Base-by-base conservation (phyloP, 1,284 basidiomycete species). In the Xerocomus nothofagi region DNA sequence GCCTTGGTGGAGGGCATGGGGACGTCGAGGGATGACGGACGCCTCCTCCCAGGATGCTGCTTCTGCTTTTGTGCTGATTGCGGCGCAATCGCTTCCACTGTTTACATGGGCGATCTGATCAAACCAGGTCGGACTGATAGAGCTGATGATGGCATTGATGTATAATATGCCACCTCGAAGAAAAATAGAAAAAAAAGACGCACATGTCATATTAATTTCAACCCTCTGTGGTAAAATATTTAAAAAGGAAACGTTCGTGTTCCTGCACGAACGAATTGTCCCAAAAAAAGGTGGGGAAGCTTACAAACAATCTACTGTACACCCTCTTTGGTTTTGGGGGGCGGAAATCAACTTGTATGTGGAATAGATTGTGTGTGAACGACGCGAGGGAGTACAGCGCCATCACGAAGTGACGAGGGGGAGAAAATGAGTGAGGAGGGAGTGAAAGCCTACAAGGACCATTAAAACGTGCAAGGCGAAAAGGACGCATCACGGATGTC, bases 1-100 rank as follows among this genome's bases (percentile, higher is more conserved):
- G 47, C 57, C 50, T 6, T 53, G 27, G 6, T n/a, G n/a, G 57
- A 57, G 29, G 34, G 46, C 4, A 51, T 29, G 49, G 27, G 32
- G 38, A 40, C 14, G 29, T 57, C 17, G 45, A 57, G 31, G 48
- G 29, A 8, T 50, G 46, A 41, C 10, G 24, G 24, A 26, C n/a
- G n/a, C n/a, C n/a, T n/a, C n/a, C n/a, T n/a, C n/a, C n/a, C n/a
- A n/a, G 24, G 24, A 26, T 9, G 24, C 24, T 26, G 23, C n/a
- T 24, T 24, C 4, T 24, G 23, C 23, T 24, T n/a, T 24, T 24
- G 23, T 24, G 23, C 23, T 24, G 6, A 6, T 24, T 6, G 6
- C 6, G 23, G 23, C 23, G 6, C 23, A 24, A 38, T 36, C 20
- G 18, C 17, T 12, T 18, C 18, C 12, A 12, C 12, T 14, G 18